These are phyloP conservation scores for Hypoxylon crocopeplum DNA, from an alignment of 495 filamentous ascomycete genomes.

Conservation along the genomic window DNA sequence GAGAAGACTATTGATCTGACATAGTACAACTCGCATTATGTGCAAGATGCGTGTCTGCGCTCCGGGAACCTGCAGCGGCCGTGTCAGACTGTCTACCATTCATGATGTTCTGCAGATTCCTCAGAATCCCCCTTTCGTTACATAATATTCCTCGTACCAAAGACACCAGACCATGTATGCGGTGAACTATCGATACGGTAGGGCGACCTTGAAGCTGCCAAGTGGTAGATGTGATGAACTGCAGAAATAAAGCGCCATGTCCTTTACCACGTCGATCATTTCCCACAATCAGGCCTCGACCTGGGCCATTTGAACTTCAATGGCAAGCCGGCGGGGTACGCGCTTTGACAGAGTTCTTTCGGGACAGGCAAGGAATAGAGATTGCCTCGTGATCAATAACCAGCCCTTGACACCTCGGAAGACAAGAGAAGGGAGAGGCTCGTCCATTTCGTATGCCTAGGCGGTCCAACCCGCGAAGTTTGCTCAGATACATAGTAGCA, in stretches of 20 bases:
- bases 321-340: slow-evolving; percentile 13
- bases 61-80: slow-evolving; percentile 17
- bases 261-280: slow-evolving; percentile 23
- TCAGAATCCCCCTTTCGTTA: background rate
- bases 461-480: slow-evolving; percentile 1
- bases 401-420: slow-evolving; percentile 5
- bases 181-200: background rate
- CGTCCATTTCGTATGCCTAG: background rate
- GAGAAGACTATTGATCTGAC: slow-evolving; percentile 31
- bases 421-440: background rate
- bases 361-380: slow-evolving; percentile 11
- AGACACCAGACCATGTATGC: background rate
- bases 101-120: slow-evolving; percentile 10
- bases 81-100: slow-evolving; percentile 27
- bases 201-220: background rate
- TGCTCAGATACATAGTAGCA: background rate
- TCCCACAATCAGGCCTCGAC: slow-evolving; percentile 16
- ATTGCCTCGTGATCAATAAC: slow-evolving; percentile 28
- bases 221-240: slow-evolving; percentile 26
- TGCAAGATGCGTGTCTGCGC: slow-evolving; percentile 26
- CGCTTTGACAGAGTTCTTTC: slow-evolving; percentile 24
- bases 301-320: slow-evolving; percentile 1
- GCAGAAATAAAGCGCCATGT: slow-evolving; percentile 18
- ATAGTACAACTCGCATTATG: slow-evolving; percentile 21
- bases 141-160: background rate